These are phyloP conservation scores for Blastocystis sp. DNA, from an alignment of 352 stramenopile species.

Conservation along the genomic window DNA sequence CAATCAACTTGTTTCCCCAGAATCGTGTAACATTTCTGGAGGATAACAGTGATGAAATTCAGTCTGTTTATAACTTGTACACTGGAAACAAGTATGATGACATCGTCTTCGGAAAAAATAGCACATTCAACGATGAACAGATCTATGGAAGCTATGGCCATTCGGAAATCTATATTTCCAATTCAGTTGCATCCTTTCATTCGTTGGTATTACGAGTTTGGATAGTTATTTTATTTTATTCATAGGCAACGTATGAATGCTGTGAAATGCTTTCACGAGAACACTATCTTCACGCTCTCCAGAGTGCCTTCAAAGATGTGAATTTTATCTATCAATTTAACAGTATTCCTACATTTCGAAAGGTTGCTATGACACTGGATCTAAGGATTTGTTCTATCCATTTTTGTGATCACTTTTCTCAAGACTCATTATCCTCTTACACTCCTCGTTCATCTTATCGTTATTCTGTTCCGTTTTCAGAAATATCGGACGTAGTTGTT, in stretches of 20 bases:
- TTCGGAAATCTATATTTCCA: neutral
- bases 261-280: conserved; percentile 17
- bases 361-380: neutral
- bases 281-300: neutral
- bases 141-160: conserved; percentile 26
- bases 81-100: neutral
- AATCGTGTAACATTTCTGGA: neutral
- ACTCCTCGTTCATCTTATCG: neutral
- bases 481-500: neutral
- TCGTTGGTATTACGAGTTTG: neutral
- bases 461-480: neutral
- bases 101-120: neutral
- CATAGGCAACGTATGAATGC: conserved; percentile 38
- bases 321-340: conserved; percentile 24
- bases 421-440: neutral
- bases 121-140: neutral
- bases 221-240: neutral
- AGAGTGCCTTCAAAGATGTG: neutral
- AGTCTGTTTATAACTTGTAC: neutral
- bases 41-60: neutral
- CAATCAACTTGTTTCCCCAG: neutral
- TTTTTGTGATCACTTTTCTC: conserved; percentile 26
- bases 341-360: neutral
- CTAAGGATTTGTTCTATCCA: conserved; percentile 9
- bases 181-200: neutral